These are phyloP conservation scores for Paramarasmius palmivorus DNA, from an alignment of 1,284 basidiomycete species.

Conservation along the genomic window DNA sequence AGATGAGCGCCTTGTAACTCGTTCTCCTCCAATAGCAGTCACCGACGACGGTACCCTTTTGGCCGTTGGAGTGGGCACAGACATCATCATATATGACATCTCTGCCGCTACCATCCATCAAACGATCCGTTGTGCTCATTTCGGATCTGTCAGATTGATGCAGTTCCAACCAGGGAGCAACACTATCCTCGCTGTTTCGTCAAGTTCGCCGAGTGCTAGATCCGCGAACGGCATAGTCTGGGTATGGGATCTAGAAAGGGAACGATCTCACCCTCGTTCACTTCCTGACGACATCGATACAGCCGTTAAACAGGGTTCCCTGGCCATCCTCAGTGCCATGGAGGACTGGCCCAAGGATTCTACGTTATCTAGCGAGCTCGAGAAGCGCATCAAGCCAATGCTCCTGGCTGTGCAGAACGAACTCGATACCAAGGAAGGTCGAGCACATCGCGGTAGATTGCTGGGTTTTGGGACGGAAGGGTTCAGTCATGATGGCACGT, in stretches of 20 bases:
- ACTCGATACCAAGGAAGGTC: slow-evolving; percentile 6
- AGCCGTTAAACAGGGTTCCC: not conserved
- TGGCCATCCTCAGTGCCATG: not conserved
- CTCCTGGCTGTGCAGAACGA: not conserved
- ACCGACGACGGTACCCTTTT: slow-evolving; percentile 4
- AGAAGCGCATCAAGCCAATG: not conserved
- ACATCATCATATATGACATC: slow-evolving; percentile 9
- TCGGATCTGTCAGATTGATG: not conserved
- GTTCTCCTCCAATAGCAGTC: not conserved
- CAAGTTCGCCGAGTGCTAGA: too few relatives aligned
- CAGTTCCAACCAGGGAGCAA: slow-evolving; percentile 10
- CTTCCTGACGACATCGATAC: not conserved
- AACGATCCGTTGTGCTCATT: not conserved
- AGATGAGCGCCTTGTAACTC: too few relatives aligned
- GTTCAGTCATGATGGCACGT: slow-evolving; percentile 14
- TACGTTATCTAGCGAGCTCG: too few relatives aligned
- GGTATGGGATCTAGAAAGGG: not conserved
- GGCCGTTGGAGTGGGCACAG: not conserved
- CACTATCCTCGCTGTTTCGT: not conserved
- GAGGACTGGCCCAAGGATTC: too few relatives aligned
- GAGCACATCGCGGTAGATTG: not conserved
- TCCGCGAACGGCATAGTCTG: not conserved
- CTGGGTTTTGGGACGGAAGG: not conserved
- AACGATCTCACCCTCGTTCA: not conserved
- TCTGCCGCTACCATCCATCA: slow-evolving; percentile 1